Evolutionary conservation across 768 basidiomycete species (phyloP).

Genomic region (Pisolithus marmoratus): DNA sequence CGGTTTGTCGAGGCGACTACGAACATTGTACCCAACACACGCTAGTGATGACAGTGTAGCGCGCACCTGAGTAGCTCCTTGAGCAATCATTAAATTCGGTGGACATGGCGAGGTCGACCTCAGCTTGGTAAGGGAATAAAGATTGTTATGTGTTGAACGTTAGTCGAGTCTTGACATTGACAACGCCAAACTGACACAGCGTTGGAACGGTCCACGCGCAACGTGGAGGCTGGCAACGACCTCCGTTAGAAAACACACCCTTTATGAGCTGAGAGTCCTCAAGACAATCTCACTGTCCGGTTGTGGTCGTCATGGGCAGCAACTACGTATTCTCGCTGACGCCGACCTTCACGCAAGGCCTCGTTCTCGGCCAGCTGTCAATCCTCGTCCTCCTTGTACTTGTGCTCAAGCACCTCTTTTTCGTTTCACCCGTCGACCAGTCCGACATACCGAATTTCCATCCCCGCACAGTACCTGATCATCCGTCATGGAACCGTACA

Average conservation of each 20-base stretch:
- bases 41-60: neutral
- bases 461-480: constrained; percentile 48
- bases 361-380: constrained; percentile 88
- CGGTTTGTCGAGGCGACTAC: neutral
- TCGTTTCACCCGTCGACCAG: constrained; percentile 65
- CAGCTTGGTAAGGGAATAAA: too few relatives aligned
- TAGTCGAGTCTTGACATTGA: too few relatives aligned
- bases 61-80: neutral
- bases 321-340: constrained; percentile 69
- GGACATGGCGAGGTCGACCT: too few relatives aligned
- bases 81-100: too few relatives aligned
- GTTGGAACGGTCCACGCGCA: too few relatives aligned
- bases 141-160: too few relatives aligned
- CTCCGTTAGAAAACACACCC: neutral
- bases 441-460: constrained; percentile 56
- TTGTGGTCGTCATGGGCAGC: constrained; percentile 18
- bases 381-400: constrained; percentile 71
- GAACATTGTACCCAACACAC: too few relatives aligned
- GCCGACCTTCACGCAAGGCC: constrained; percentile 93
- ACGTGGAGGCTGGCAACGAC: too few relatives aligned
- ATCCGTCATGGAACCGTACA: constrained; percentile 35
- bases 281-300: neutral
- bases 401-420: constrained; percentile 92
- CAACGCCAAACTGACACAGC: too few relatives aligned
- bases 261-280: neutral